These are phyloP conservation scores for Ophiognomonia clavigignenti-juglandacearum DNA, from an alignment of 2,329 filamentous ascomycete species.

Conservation along the genomic window DNA sequence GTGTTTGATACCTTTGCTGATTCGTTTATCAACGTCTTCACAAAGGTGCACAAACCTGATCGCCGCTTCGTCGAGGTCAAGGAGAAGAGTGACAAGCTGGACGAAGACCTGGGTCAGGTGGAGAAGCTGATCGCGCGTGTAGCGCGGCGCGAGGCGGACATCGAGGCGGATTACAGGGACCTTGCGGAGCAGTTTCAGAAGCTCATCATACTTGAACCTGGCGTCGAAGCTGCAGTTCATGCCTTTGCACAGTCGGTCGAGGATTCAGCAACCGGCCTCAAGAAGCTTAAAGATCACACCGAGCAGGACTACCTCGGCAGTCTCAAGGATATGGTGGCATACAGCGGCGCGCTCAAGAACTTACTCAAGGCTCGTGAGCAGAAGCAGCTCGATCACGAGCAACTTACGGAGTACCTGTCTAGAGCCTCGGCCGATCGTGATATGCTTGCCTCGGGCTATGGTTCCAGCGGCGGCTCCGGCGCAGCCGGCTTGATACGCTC, in stretches of 20 bases:
- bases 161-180: slow-evolving; percentile 84
- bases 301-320: slow-evolving; percentile 94
- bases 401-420: slow-evolving; percentile 89
- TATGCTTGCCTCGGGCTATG: slow-evolving; percentile 60
- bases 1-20: slow-evolving; percentile 96
- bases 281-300: slow-evolving; percentile 79
- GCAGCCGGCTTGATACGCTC: slow-evolving; percentile 83
- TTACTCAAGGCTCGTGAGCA: slow-evolving; percentile 91
- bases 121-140: slow-evolving; percentile 95
- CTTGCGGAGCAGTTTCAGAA: slow-evolving; percentile 93
- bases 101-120: slow-evolving; percentile 87
- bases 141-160: slow-evolving; percentile 77
- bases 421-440: slow-evolving; percentile 88
- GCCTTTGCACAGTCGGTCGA: slow-evolving; percentile 84
- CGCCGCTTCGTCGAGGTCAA: slow-evolving; percentile 90
- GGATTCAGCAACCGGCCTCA: slow-evolving; percentile 74
- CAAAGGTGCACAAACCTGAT: slow-evolving; percentile 92
- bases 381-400: slow-evolving; percentile 97
- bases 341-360: slow-evolving; percentile 79
- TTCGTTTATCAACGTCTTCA: slow-evolving; percentile 94
- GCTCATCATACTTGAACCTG: slow-evolving; percentile 82
- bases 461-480: slow-evolving; percentile 39
- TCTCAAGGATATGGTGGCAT: slow-evolving; percentile 91
- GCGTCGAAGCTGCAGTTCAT: slow-evolving; percentile 75
- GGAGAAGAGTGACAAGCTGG: slow-evolving; percentile 88